Evolutionary conservation across 2,329 filamentous ascomycete genomes (phyloP).

Genomic region (Phialophora expanda): DNA sequence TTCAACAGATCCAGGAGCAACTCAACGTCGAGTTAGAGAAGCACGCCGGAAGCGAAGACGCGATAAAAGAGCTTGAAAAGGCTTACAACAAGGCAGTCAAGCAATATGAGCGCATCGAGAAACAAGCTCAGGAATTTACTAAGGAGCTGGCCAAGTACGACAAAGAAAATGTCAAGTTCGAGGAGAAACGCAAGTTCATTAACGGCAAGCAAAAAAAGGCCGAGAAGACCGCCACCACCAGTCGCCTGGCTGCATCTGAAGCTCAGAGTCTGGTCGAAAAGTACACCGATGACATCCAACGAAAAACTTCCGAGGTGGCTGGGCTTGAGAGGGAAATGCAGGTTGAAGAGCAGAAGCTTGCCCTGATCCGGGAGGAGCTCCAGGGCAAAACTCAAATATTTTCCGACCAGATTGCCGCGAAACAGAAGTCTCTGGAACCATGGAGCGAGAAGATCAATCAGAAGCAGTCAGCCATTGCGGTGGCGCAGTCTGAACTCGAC

Average conservation of each 20-base stretch:
- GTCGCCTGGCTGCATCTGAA: constrained; percentile 74
- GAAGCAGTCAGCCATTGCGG: constrained; percentile 90
- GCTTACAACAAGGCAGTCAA: constrained; percentile 81
- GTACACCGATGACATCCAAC: constrained; percentile 77
- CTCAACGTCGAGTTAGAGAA: constrained; percentile 88
- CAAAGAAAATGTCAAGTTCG: constrained; percentile 95
- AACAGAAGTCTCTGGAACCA: constrained; percentile 92
- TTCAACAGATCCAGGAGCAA: constrained; percentile 85
- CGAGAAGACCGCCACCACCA: constrained; percentile 81
- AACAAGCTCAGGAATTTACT: constrained; percentile 75
- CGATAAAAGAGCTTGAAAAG: constrained; percentile 88
- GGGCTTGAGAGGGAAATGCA: constrained; percentile 77
- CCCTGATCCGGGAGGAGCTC: constrained; percentile 79
- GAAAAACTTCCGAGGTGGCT: constrained; percentile 73
- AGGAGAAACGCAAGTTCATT: constrained; percentile 96
- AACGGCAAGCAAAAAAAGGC: constrained; percentile 90
- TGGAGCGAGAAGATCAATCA: constrained; percentile 98
- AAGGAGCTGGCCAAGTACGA: constrained; percentile 94
- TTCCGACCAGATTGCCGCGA: constrained; percentile 87
- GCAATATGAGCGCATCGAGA: constrained; percentile 81
- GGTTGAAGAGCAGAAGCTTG: constrained; percentile 79
- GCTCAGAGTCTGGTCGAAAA: constrained; percentile 79
- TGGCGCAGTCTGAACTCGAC: constrained; percentile 90
- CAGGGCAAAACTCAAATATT: constrained; percentile 96
- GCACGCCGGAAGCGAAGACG: constrained; percentile 84